Percentiles rank a stretch among this genome's conserved stretches.
Conservation (phyloP, 805 yeast genomes). For the Spathaspora arborariae region DNA sequence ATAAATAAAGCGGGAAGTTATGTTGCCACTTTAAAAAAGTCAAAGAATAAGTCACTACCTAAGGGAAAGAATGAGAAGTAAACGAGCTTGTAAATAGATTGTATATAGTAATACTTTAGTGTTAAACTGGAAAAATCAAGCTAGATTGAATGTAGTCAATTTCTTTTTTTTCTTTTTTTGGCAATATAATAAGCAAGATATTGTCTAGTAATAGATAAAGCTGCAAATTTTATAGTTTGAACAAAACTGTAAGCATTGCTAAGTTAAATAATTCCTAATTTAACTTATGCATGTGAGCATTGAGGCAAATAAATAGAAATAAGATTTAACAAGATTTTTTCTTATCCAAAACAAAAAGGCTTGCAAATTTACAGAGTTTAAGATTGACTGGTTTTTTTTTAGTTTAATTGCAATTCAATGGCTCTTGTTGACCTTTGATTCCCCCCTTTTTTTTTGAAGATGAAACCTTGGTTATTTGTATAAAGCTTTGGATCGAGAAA, state of each 20-base stretch:
- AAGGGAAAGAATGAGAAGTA: neutral
- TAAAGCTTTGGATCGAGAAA: neutral
- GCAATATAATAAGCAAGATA: too few species aligned
- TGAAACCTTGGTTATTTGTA: neutral
- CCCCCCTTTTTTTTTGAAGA: neutral
- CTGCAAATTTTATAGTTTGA: neutral
- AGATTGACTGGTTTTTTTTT: too few species aligned
- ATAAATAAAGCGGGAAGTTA: constrained; percentile 19
- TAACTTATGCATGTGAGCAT: neutral
- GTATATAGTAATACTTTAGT: too few species aligned
- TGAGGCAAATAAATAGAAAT: neutral
- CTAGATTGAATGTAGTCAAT: too few species aligned
- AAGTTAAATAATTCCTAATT: neutral
- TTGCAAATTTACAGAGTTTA: too few species aligned
- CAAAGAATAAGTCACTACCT: constrained; percentile 4
- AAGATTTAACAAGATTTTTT: neutral
- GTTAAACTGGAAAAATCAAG: too few species aligned
- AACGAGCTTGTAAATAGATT: neutral
- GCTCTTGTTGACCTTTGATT: neutral
- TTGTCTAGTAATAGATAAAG: neutral
- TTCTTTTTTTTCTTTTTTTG: too few species aligned
- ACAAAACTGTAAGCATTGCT: neutral
- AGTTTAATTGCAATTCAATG: too few species aligned
- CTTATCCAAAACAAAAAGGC: neutral
- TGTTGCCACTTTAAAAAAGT: constrained; percentile 11